These are phyloP conservation scores for Heritiera fomes DNA, from an alignment of 345 rosid species.

Conservation along the genomic window DNA sequence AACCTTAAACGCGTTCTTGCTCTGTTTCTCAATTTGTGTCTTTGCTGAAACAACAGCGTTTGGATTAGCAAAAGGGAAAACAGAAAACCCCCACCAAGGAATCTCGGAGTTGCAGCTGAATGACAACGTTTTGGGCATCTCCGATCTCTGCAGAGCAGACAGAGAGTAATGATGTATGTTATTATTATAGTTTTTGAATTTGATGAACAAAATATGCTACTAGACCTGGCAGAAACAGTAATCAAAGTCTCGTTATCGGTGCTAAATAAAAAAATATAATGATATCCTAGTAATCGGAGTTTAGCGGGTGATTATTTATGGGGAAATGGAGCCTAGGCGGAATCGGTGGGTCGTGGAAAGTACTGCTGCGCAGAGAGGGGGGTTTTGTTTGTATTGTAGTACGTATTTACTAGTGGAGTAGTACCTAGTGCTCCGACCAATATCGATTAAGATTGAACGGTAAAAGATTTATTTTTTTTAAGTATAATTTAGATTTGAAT, in stretches of 20 bases:
- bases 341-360: slow-evolving; percentile 18
- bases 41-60: not conserved
- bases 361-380: not conserved
- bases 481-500: no score
- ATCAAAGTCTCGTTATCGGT: not conserved
- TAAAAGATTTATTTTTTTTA: no score
- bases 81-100: not conserved
- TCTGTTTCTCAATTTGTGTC: not conserved
- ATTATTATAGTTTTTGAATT: not conserved
- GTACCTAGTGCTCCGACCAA: no score
- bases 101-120: not conserved
- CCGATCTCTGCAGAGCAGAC: not conserved
- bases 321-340: slow-evolving; percentile 26
- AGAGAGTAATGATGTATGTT: not conserved
- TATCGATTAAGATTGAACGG: no score
- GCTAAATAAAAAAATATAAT: not conserved
- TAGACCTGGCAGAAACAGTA: not conserved
- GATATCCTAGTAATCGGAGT: not conserved
- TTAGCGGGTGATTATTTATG: slow-evolving; percentile 3
- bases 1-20: not conserved
- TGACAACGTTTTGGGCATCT: not conserved
- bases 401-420: no score
- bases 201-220: not conserved
- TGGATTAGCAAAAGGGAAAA: not conserved
- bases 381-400: no score